Percentiles rank a stretch among this genome's conserved stretches.
These are phyloP conservation scores for Salix dunnii DNA, from an alignment of 345 rosid species.

Conservation along the genomic window DNA sequence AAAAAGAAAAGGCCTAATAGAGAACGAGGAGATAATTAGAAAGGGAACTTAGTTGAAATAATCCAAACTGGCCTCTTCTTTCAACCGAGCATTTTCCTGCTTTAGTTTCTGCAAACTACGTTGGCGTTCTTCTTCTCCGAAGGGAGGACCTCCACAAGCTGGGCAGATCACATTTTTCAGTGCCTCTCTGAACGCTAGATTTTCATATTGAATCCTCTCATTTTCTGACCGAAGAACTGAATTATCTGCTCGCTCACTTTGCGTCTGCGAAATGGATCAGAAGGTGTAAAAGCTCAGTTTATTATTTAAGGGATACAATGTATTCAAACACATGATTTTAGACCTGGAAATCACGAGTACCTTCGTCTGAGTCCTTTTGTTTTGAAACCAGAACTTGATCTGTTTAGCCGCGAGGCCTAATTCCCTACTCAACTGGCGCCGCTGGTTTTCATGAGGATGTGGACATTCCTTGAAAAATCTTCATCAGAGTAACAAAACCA, in stretches of 20 bases:
- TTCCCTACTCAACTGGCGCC: slow-evolving; percentile 44
- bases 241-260: slow-evolving; percentile 47
- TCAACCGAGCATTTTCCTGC: slow-evolving; percentile 43
- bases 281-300: neutral
- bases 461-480: slow-evolving; percentile 64
- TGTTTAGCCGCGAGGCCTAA: slow-evolving; percentile 48
- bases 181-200: slow-evolving; percentile 45
- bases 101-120: slow-evolving; percentile 36
- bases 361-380: slow-evolving; percentile 71
- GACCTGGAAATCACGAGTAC: slow-evolving; percentile 19
- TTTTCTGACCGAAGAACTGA: slow-evolving; percentile 53
- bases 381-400: slow-evolving; percentile 83
- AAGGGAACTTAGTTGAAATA: neutral
- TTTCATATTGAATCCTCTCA: slow-evolving; percentile 49
- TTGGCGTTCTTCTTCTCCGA: slow-evolving; percentile 44
- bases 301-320: neutral
- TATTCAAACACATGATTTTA: neutral
- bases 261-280: slow-evolving; percentile 38
- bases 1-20: neutral
- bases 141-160: slow-evolving; percentile 64
- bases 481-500: neutral
- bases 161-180: slow-evolving; percentile 56
- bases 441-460: slow-evolving; percentile 61
- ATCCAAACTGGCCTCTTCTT: slow-evolving; percentile 42
- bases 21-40: neutral